Evolutionary conservation across 2,329 filamentous ascomycete genomes (phyloP).

Genomic region (Falciphora oryzae): DNA sequence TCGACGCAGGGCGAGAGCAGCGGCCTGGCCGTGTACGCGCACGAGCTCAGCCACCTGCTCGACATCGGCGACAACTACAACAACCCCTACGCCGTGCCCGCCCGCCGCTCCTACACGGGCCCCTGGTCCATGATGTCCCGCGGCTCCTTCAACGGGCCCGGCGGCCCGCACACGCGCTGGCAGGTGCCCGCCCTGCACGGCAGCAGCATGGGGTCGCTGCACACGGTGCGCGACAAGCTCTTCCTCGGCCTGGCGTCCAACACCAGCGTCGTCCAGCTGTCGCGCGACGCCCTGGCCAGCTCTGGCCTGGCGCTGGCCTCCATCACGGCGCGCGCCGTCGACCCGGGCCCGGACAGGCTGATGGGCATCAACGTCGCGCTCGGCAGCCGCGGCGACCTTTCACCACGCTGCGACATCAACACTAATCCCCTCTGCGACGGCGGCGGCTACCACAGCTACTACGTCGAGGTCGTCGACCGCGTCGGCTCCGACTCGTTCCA

Average conservation of each 20-base stretch:
- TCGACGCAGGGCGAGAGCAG: constrained; percentile 48
- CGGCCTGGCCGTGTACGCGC: constrained; percentile 47
- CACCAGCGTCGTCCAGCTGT: constrained; percentile 38
- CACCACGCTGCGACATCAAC: constrained; percentile 35
- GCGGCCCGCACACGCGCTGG: constrained; percentile 47
- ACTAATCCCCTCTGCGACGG: constrained; percentile 45
- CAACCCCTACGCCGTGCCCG: constrained; percentile 41
- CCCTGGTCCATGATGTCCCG: constrained; percentile 48
- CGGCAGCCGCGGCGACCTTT: constrained; percentile 32
- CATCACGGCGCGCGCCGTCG: constrained; percentile 41
- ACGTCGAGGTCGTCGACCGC: constrained; percentile 46
- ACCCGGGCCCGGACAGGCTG: constrained; percentile 29
- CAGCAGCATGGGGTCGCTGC: constrained; percentile 42
- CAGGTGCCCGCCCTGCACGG: constrained; percentile 44
- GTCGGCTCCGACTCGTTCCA: constrained; percentile 49
- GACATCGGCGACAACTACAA: constrained; percentile 49
- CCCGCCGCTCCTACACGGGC: constrained; percentile 42
- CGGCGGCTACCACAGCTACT: constrained; percentile 44
- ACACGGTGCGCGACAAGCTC: constrained; percentile 48
- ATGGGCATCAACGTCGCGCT: constrained; percentile 44
- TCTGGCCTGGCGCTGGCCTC: constrained; percentile 39
- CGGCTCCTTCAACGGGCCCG: constrained; percentile 47
- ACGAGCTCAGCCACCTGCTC: constrained; percentile 46
- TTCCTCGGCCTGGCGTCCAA: constrained; percentile 42
- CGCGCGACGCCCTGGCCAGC: constrained; percentile 33